Conservation (phyloP, 2,329 filamentous ascomycete species). For the Arthrobotrys pseudoclavata region DNA sequence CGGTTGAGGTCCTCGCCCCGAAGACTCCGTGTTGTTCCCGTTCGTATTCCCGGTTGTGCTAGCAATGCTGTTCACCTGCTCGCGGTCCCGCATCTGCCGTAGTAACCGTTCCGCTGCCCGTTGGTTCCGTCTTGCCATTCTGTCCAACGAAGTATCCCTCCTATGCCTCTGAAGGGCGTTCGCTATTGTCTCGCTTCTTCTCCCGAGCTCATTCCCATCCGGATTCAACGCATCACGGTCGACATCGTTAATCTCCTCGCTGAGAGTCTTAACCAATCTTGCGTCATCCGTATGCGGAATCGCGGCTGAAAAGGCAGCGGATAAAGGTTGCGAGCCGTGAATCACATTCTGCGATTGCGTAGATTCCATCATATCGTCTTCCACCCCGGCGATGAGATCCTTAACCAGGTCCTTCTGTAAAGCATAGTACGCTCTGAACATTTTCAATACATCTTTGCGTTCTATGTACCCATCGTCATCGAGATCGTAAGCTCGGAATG, state of each 20-base stretch:
- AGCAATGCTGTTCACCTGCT: conserved; percentile 14
- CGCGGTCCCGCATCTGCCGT: conserved; percentile 34
- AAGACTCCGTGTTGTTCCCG: conserved; percentile 14
- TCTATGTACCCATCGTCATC: conserved; percentile 88
- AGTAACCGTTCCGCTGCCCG: conserved; percentile 46
- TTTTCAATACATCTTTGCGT: conserved; percentile 86
- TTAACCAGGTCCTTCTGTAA: conserved; percentile 89
- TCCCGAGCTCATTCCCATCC: conserved; percentile 55
- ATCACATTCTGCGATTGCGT: conserved; percentile 82
- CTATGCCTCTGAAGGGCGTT: conserved; percentile 45
- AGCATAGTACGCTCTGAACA: conserved; percentile 93
- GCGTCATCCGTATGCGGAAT: conserved; percentile 79
- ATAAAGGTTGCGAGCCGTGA: conserved; percentile 80
- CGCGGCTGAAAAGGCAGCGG: conserved; percentile 80
- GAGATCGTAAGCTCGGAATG: conserved; percentile 92
- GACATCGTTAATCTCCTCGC: conserved; percentile 75
- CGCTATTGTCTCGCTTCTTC: conserved; percentile 52
- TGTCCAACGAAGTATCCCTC: conserved; percentile 38
- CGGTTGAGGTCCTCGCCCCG: conserved; percentile 25
- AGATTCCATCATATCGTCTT: conserved; percentile 82
- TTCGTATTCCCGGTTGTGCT: conserved; percentile 6
- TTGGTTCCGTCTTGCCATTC: conserved; percentile 34
- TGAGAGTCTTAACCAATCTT: conserved; percentile 73
- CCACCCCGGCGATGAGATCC: conserved; percentile 82
- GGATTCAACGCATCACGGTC: conserved; percentile 64